A percentile compares a stretch with the other conserved stretches of the same genome.
phyloP scores from a whole-genome alignment of 257 asterid genomes.

The Ilex asprella region DNA sequence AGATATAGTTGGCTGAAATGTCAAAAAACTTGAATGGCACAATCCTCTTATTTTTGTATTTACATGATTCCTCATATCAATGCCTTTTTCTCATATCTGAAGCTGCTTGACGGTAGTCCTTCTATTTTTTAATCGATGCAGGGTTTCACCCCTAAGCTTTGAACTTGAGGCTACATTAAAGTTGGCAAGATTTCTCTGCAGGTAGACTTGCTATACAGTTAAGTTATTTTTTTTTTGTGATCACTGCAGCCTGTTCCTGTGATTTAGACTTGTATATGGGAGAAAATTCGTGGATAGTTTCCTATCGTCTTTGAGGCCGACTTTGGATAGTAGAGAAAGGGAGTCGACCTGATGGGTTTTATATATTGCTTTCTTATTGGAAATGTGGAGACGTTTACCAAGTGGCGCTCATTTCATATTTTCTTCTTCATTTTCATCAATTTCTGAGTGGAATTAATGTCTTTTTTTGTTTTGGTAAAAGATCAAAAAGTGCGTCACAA shows the following conservation, averaged over 20 bases:
- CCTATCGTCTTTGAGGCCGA: neutral
- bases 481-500: no score
- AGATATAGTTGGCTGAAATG: no score
- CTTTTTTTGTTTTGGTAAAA: no score
- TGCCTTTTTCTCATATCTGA: neutral
- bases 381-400: no score
- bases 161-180: conserved; percentile 96
- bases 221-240: conserved; percentile 4
- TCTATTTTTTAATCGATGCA: conserved; percentile 17
- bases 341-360: no score
- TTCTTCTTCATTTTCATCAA: no score
- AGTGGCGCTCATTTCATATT: no score
- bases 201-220: conserved; percentile 37
- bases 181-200: conserved; percentile 95
- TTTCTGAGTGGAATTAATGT: no score
- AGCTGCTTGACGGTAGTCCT: neutral
- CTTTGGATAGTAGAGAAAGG: neutral
- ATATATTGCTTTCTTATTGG: no score
- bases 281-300: neutral
- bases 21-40: no score
- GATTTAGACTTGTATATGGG: no score
- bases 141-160: conserved; percentile 97
- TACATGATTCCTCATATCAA: neutral
- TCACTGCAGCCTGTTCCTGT: neutral
- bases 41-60: conserved; percentile 1